Evolutionary conservation across 345 rosid species (phyloP).

Genomic region (Eucalyptus rudis): DNA sequence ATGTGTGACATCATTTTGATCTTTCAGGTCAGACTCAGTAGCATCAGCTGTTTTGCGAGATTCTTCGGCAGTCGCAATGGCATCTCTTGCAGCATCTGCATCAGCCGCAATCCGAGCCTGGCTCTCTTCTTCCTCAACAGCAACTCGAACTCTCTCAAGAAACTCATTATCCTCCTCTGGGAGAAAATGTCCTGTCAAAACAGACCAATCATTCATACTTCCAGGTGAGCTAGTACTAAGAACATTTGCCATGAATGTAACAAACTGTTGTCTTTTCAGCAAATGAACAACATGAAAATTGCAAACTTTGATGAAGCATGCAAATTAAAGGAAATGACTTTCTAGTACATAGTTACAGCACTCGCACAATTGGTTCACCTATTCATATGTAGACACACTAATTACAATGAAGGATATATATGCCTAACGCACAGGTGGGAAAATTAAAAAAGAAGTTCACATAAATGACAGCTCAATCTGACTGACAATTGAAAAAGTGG

Average conservation of each 20-base stretch:
- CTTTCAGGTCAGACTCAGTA: slow-evolving; percentile 1
- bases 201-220: background rate
- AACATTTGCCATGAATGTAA: background rate
- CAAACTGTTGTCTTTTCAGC: background rate
- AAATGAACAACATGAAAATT: background rate
- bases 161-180: slow-evolving; percentile 92
- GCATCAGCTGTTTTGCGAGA: slow-evolving; percentile 20
- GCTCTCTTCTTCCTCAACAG: slow-evolving; percentile 90
- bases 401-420: slow-evolving; percentile 5
- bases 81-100: slow-evolving; percentile 57
- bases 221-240: background rate
- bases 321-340: background rate
- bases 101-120: slow-evolving; percentile 51
- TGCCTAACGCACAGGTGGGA: slow-evolving; percentile 64
- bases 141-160: slow-evolving; percentile 85
- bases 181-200: slow-evolving; percentile 72
- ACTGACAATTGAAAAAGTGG: background rate
- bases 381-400: background rate
- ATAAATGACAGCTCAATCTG: background rate
- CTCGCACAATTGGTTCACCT: background rate
- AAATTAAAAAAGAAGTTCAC: background rate
- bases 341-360: background rate
- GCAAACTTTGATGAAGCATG: background rate
- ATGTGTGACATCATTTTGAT: slow-evolving; percentile 3
- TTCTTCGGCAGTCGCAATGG: slow-evolving; percentile 47